Evolutionary conservation across 2,329 filamentous ascomycete genomes (phyloP), one percentile per base, ranked within the genome.

Genomic region (Cladosporium sp.): DNA sequence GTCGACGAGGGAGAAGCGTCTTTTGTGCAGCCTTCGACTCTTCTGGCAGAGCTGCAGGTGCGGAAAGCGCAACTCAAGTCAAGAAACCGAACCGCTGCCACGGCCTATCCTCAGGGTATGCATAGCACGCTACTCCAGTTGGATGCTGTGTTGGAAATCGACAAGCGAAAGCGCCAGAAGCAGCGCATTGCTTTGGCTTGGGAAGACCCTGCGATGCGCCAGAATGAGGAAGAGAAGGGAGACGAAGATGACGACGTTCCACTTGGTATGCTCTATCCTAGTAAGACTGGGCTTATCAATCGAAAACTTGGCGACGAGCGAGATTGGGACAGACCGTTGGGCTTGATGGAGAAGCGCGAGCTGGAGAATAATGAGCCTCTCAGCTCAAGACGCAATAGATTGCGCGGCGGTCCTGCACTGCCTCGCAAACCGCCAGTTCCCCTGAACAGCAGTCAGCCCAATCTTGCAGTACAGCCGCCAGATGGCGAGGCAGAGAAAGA

Each of bases 301-400:
- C 67, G 65, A 35, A 77, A 80, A 49, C 54, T 55, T 55, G 67
- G 53, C 43, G 61, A 60, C 48, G 58, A 59, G 41, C 39, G 56
- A 47, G 71, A 69, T 62, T 83, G 55, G 77, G 83, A 68, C 70
- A 82, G 73, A 9, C 86, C 87, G 0, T 67, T 89, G 4, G 88
- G 88, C 4, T 68, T 93, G 50, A 84, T 93, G 74, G 86, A 94
- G 63, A 83, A 82, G 59, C 83, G 88, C 40, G 85, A 94, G 52
- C 72, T 93, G 57, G 93, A 98, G 65, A 93, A 98, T 61, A 93
- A 90, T 49, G 93, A 97, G 65, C 91, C 93, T 0, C 74, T 96
- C 16, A 90, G 86, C 60, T 78, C 78, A 33, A 84, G 91, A 2
- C 82, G 88, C 41, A 86, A 85, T 35, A 79, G 91, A 50, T 75